Percentiles rank a stretch among this genome's conserved stretches.
phyloP scores from a whole-genome alignment of 352 stramenopile genomes.

The Globisporangium emineosum region DNA sequence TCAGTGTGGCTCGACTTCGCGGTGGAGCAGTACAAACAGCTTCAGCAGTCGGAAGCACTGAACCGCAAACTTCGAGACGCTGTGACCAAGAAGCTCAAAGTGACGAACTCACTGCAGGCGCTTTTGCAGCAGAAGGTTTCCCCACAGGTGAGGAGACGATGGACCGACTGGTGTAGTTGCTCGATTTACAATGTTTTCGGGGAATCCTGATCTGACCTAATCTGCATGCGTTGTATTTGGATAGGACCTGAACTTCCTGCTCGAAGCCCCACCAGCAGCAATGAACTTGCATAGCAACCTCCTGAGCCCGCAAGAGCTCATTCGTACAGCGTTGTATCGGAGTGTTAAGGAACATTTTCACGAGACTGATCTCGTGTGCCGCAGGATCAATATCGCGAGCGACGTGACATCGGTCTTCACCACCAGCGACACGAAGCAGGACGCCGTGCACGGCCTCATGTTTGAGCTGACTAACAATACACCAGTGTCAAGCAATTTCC shows the following conservation, averaged over 20 bases:
- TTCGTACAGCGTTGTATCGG: not conserved
- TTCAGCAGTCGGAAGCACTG: conserved; percentile 33
- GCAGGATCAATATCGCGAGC: not conserved
- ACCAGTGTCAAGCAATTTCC: not conserved
- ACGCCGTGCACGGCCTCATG: conserved; percentile 1
- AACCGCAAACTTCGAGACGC: conserved; percentile 42
- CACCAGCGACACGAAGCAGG: conserved; percentile 1
- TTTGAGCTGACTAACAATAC: conserved; percentile 13
- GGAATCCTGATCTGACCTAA: too few species aligned
- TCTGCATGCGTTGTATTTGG: too few species aligned
- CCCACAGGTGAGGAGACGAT: too few species aligned
- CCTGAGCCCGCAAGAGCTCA: not conserved
- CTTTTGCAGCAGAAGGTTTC: conserved; percentile 1
- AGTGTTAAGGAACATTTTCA: not conserved
- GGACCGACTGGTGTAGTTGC: too few species aligned
- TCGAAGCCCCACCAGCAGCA: too few species aligned
- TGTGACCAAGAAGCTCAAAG: conserved; percentile 35
- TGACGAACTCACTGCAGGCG: conserved; percentile 31
- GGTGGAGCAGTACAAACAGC: conserved; percentile 36
- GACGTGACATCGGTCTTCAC: conserved; percentile 2
- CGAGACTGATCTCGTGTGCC: not conserved
- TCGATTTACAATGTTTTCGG: too few species aligned
- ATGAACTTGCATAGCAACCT: not conserved
- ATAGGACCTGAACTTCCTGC: too few species aligned
- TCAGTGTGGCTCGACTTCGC: conserved; percentile 43